Base-by-base conservation (phyloP, 2,329 filamentous ascomycete genomes). In the Fusarium domesticum region DNA sequence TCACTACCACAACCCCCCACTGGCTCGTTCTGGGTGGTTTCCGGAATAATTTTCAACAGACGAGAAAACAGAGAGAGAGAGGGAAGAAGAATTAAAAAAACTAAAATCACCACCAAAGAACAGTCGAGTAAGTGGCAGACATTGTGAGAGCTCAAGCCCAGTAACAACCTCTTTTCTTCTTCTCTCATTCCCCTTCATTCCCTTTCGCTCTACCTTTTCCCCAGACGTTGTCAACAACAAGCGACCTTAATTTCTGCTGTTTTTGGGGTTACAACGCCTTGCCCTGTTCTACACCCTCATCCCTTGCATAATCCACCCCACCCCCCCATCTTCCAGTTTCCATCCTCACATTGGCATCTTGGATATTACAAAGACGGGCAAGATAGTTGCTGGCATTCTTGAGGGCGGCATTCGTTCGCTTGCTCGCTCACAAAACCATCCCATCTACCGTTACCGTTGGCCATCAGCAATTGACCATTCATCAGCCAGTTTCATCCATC, bases 1-100 rank as follows among this genome's bases (percentile, higher is more conserved):
- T 59, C 54, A 58, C 56, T 51, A 45, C 32, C 41, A 39, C 35
- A 37, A 48, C 51, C 49, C 51, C 49, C 56, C 51, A 57, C 54
- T 57, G 46, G 49, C 33, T 41, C 52, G 31, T 35, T 23, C 46
- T 23, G 6, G 6, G 39, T 45, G 37, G 38, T 43, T 50, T n/a
- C n/a, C n/a, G 31, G 33, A 39, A 46, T 44, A 47, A 38, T 50
- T 43, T 33, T 47, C 32, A 51, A 37, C 30, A 34, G 35, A 39
- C 33, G 38, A 34, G 42, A 12, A 18, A 15, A 17, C 5, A 33
- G 12, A 16, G 12, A 16, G 12, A 23, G 17, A 19, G 39, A 34
- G 31, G 37, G 20, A 57, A 23, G 20, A 23, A 23, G 20, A 23
- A 11, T n/a, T 6, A 23, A 23, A 23, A 11, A 11, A 23, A 11